Conservation (phyloP, 2,329 filamentous ascomycete genomes). For the Alternaria sp. region DNA sequence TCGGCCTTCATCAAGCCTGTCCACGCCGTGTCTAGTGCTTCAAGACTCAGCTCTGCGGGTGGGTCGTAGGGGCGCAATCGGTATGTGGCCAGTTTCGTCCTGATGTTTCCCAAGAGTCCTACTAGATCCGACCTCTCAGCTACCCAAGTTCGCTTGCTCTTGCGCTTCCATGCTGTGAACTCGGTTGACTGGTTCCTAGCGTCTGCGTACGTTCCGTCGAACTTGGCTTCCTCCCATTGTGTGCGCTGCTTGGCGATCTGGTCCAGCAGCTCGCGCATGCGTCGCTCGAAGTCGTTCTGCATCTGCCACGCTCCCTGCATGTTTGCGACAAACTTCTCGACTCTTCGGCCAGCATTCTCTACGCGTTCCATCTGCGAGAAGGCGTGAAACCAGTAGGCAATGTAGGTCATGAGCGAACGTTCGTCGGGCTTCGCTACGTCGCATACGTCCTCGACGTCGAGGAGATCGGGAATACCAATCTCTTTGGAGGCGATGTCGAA, state of each 20-base stretch:
- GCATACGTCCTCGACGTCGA: conserved; percentile 98
- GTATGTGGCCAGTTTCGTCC: conserved; percentile 97
- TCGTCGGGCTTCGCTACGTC: conserved; percentile 97
- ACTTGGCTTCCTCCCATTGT: conserved; percentile 79
- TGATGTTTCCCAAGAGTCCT: conserved; percentile 94
- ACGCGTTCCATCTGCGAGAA: conserved; percentile 99
- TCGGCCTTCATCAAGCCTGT: conserved; percentile 79
- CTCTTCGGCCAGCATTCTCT: conserved; percentile 92
- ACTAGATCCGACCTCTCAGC: conserved; percentile 96
- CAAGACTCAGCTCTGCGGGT: conserved; percentile 80
- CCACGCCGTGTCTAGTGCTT: conserved; percentile 86
- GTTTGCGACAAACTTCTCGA: conserved; percentile 98
- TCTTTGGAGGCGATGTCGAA: conserved; percentile 96
- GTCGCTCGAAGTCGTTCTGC: conserved; percentile 93
- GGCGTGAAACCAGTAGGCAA: conserved; percentile 99
- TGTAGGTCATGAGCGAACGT: conserved; percentile 97
- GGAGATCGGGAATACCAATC: conserved; percentile 93
- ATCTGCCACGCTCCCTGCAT: conserved; percentile 99
- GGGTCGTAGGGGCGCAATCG: conserved; percentile 90
- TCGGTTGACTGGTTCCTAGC: conserved; percentile 85
- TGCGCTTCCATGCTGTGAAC: conserved; percentile 89
- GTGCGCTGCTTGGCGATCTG: conserved; percentile 77
- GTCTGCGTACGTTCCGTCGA: conserved; percentile 90
- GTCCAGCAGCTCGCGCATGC: conserved; percentile 83
- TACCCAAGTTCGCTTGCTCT: conserved; percentile 92